These are phyloP conservation scores for Wickerhamomyces sp. DNA, from an alignment of 1,139 yeast genomes.

Conservation along the genomic window DNA sequence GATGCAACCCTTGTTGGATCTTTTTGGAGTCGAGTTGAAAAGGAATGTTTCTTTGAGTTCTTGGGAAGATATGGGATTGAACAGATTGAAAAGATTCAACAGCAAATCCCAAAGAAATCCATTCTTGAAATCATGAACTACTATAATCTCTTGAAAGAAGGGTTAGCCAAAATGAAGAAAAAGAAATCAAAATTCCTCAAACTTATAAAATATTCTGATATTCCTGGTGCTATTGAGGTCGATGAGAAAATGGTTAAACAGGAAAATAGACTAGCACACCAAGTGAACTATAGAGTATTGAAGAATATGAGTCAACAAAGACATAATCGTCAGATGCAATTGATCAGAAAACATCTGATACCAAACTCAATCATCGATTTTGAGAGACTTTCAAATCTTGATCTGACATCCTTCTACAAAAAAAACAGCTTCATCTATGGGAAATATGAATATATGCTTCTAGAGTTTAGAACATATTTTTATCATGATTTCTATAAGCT, in stretches of 20 bases:
- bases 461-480: too few relatives aligned
- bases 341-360: not conserved
- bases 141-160: slow-evolving; percentile 28
- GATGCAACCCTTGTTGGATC: slow-evolving; percentile 14
- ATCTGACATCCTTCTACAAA: not conserved
- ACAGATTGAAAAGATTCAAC: slow-evolving; percentile 30
- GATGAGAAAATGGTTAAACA: slow-evolving; percentile 21
- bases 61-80: slow-evolving; percentile 37
- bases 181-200: slow-evolving; percentile 8
- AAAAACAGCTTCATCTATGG: not conserved
- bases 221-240: slow-evolving; percentile 43
- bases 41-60: slow-evolving; percentile 26
- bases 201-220: slow-evolving; percentile 29
- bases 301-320: not conserved
- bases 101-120: slow-evolving; percentile 31
- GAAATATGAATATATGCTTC: too few relatives aligned
- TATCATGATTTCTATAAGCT: too few relatives aligned
- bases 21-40: slow-evolving; percentile 26
- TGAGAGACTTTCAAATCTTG: not conserved
- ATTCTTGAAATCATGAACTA: slow-evolving; percentile 34
- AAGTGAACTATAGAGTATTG: not conserved
- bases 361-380: not conserved
- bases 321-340: not conserved
- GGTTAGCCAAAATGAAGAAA: slow-evolving; percentile 23
- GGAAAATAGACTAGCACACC: not conserved